A percentile compares a stretch with the other conserved stretches of the same genome.
Evolutionary conservation across 345 rosid genomes (phyloP).

Genomic region (Nephelium lappaceum): DNA sequence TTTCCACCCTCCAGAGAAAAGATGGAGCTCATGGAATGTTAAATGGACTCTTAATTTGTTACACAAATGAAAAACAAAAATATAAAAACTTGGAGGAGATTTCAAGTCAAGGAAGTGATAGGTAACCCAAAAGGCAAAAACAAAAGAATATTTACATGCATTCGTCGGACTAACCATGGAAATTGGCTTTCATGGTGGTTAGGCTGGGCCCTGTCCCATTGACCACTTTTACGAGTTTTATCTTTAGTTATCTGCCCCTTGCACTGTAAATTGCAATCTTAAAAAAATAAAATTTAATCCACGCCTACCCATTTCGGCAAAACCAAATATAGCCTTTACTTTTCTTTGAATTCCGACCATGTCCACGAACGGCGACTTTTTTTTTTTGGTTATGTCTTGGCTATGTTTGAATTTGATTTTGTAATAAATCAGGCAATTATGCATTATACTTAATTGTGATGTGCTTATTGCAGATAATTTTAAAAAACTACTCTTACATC

Average conservation of each 20-base stretch:
- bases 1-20: background rate
- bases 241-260: background rate
- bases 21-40: background rate
- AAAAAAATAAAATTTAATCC: background rate
- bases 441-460: no score
- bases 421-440: no score
- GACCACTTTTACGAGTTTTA: background rate
- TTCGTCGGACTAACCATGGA: background rate
- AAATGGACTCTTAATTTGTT: background rate
- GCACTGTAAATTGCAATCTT: background rate
- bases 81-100: background rate
- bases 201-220: constrained; percentile 1
- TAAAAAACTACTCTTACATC: no score
- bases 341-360: background rate
- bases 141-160: background rate
- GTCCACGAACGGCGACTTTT: background rate
- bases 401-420: no score
- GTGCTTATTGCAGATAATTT: no score
- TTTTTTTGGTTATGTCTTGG: no score
- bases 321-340: background rate
- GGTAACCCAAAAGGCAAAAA: background rate
- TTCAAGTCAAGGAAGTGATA: background rate
- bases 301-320: background rate
- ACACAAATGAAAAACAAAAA: background rate
- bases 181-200: background rate